A percentile compares a stretch with the other conserved stretches of the same genome.
Evolutionary conservation across 2,329 filamentous ascomycete species (phyloP).

Genomic region (Conoideocrella luteorostrata): DNA sequence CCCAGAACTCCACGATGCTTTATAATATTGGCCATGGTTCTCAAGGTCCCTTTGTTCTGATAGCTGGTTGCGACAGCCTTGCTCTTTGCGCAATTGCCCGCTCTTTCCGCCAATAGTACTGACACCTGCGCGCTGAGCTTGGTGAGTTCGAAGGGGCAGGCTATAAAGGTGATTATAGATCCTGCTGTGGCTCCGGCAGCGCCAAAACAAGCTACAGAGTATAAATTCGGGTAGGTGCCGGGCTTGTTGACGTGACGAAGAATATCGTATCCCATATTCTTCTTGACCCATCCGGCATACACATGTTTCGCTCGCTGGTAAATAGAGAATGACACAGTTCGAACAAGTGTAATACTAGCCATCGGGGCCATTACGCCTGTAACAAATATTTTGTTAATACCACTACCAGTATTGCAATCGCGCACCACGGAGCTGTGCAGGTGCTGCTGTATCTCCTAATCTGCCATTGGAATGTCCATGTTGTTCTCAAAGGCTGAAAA

Average conservation of each 20-base stretch:
- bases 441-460: too few relatives aligned
- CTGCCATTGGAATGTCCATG: too few relatives aligned
- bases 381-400: slow-evolving; percentile 1
- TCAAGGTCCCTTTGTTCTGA: slow-evolving; percentile 69
- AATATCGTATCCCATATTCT: slow-evolving; percentile 62
- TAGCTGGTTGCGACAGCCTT: slow-evolving; percentile 61
- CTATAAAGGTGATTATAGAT: slow-evolving; percentile 71
- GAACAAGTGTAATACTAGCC: slow-evolving; percentile 68
- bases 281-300: slow-evolving; percentile 64
- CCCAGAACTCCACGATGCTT: slow-evolving; percentile 66
- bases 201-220: slow-evolving; percentile 70
- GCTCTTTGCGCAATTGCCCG: slow-evolving; percentile 34
- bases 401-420: too few relatives aligned
- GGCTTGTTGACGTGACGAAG: slow-evolving; percentile 64
- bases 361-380: slow-evolving; percentile 73
- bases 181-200: slow-evolving; percentile 73
- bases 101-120: slow-evolving; percentile 58
- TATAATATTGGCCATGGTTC: slow-evolving; percentile 71
- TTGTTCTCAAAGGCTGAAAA: too few relatives aligned
- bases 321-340: slow-evolving; percentile 72
- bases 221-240: slow-evolving; percentile 64
- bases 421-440: too few relatives aligned
- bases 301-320: slow-evolving; percentile 72
- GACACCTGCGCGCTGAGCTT: slow-evolving; percentile 84
- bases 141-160: slow-evolving; percentile 85